Percentiles rank a stretch among this genome's conserved stretches.
Conservation (phyloP, 345 rosid genomes). For the Moricandia arvensis region DNA sequence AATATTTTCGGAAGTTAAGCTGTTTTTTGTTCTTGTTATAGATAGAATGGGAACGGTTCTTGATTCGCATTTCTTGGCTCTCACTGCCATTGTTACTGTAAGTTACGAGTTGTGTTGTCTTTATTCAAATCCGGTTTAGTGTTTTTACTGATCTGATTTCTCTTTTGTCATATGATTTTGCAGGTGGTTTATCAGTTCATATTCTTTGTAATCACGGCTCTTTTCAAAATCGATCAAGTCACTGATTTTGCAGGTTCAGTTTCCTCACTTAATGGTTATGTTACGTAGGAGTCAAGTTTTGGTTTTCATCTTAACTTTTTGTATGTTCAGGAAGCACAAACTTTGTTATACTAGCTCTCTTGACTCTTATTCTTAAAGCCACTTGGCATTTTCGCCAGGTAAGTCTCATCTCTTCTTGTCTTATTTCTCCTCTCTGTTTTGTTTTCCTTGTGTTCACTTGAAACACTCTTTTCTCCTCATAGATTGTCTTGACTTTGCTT, state of each 20-base stretch:
- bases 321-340: conserved; percentile 78
- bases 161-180: not conserved
- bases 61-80: conserved; percentile 80
- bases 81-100: conserved; percentile 56
- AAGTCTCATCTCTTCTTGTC: not conserved
- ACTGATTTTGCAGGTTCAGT: conserved; percentile 85
- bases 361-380: conserved; percentile 73
- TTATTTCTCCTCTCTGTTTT: not conserved
- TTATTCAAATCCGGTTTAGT: not conserved
- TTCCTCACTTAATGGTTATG: conserved; percentile 16
- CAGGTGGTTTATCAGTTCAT: conserved; percentile 73
- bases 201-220: conserved; percentile 76
- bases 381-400: conserved; percentile 95
- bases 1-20: no score
- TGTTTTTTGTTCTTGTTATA: not conserved
- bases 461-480: conserved; percentile 7
- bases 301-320: not conserved
- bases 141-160: not conserved
- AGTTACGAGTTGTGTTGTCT: not conserved
- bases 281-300: conserved; percentile 5
- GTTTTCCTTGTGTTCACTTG: not conserved
- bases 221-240: conserved; percentile 82
- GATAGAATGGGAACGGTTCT: conserved; percentile 67
- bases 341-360: conserved; percentile 64
- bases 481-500: conserved; percentile 71